A percentile compares a stretch with the other conserved stretches of the same genome.
phyloP scores from a whole-genome alignment of 257 asterid genomes.

The Rehmannia glutinosa region DNA sequence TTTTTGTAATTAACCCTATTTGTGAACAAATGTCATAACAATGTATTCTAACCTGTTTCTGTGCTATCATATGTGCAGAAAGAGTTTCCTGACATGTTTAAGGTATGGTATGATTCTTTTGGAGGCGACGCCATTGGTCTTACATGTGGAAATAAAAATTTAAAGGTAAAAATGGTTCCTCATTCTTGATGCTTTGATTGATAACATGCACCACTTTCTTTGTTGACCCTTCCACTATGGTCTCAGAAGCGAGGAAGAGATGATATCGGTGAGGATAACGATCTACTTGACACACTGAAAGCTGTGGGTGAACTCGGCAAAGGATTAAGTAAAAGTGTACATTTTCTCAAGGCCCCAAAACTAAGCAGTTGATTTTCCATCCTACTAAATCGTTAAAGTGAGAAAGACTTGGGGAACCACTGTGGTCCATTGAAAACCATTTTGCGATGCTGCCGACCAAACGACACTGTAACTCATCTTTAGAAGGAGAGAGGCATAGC shows the following conservation, averaged over 20 bases:
- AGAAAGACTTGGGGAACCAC: too few relatives aligned
- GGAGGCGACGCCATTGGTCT: constrained; percentile 98
- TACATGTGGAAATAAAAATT: constrained; percentile 49
- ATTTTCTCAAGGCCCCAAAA: constrained; percentile 68
- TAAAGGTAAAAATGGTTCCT: constrained; percentile 45
- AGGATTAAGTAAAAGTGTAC: constrained; percentile 75
- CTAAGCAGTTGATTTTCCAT: constrained; percentile 22
- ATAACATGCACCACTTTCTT: background rate
- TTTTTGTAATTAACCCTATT: too few relatives aligned
- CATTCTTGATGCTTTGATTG: background rate
- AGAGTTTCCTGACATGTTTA: constrained; percentile 59
- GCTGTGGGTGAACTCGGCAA: constrained; percentile 79
- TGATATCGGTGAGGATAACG: constrained; percentile 29
- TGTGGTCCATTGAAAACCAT: too few relatives aligned
- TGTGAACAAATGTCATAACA: background rate
- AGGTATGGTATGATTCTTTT: constrained; percentile 84
- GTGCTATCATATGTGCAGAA: constrained; percentile 40
- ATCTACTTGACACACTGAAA: constrained; percentile 42
- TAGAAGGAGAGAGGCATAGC: too few relatives aligned
- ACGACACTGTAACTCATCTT: too few relatives aligned
- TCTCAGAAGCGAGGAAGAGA: constrained; percentile 83
- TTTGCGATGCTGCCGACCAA: too few relatives aligned
- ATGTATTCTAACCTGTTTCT: constrained; percentile 8
- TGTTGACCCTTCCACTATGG: background rate
- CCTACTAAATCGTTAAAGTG: too few relatives aligned